phyloP scores from a whole-genome alignment of 306 rosid species.

The Cucurbita pepo region DNA sequence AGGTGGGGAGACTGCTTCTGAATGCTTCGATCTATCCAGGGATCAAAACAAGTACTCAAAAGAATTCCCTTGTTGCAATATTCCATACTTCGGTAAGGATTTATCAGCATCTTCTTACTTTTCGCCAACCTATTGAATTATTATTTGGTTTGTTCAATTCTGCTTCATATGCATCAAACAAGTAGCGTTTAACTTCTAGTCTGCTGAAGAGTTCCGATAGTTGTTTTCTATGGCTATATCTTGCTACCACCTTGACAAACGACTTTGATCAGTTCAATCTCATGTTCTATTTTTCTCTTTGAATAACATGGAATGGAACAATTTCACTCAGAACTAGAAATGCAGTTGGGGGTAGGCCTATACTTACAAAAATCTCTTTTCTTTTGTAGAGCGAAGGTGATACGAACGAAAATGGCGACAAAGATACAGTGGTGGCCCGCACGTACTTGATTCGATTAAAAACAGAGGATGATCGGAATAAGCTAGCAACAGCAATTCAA shows the following conservation, averaged over 20 bases:
- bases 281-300: neutral
- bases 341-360: neutral
- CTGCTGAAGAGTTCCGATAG: too few relatives aligned
- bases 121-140: neutral
- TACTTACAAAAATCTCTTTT: neutral
- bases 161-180: neutral
- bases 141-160: neutral
- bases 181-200: neutral
- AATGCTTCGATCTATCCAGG: constrained; percentile 87
- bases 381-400: constrained; percentile 49
- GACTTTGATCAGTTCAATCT: neutral
- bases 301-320: neutral
- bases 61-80: constrained; percentile 88
- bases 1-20: constrained; percentile 88
- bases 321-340: neutral
- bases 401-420: constrained; percentile 28
- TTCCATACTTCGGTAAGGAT: constrained; percentile 73
- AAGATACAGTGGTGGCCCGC: constrained; percentile 45
- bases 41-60: constrained; percentile 74
- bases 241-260: too few relatives aligned
- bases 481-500: constrained; percentile 68
- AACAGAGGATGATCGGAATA: constrained; percentile 71
- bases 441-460: constrained; percentile 78
- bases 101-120: neutral
- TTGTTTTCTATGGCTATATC: too few relatives aligned